Base-by-base conservation (phyloP, 1,139 yeast genomes). In the Pneumocystis sp. region DNA sequence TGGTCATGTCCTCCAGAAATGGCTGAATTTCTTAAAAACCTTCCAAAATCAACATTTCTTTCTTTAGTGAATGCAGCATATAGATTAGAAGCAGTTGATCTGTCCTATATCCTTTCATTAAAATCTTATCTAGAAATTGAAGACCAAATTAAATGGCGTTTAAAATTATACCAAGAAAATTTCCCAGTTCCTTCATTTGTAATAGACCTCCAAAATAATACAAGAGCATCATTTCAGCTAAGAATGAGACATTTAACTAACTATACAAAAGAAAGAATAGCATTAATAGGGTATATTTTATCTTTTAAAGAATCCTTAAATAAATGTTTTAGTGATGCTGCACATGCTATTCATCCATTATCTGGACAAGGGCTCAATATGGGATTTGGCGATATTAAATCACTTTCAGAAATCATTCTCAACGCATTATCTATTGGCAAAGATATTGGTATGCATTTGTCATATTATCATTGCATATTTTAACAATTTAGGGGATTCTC, bases 321-420 rank as follows among this genome's bases (percentile, higher is more conserved):
- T 50, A 44, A 12, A 44, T 50, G 21, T 50, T 50, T 93, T 10
- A 98, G 99, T 29, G 99, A 93, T 76, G 98, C 99, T 0, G 98
- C 97, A 0, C 99, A 93, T 71, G 87, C 97, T 0, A 89, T 96
- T 0, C 98, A 93, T 74, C 98, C 99, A 1, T 79, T 93, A 67
- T 97, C 97, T 1, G 99, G 99, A 3, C 98, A 95, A 76, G 98
- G 99, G 19, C 81, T 93, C 67, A 93, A 93, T 74, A 90, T 93
- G 96, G 98, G 98, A n/a, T 97, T 91, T 74, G 85, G 87, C 45
- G 99, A 93, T 73, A 96, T 89, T 1, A 85, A 85, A 66, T 79
- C 85, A 1, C 79, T 93, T 60, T 84, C 86, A 1, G 78, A 75
- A 0, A 88, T 95, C 0, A 74, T 93, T 60, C 96, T 89, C 70